A percentile compares a stretch with the other conserved stretches of the same genome.
Conservation (phyloP, 2,329 filamentous ascomycete species). For the Camillea tinctor region DNA sequence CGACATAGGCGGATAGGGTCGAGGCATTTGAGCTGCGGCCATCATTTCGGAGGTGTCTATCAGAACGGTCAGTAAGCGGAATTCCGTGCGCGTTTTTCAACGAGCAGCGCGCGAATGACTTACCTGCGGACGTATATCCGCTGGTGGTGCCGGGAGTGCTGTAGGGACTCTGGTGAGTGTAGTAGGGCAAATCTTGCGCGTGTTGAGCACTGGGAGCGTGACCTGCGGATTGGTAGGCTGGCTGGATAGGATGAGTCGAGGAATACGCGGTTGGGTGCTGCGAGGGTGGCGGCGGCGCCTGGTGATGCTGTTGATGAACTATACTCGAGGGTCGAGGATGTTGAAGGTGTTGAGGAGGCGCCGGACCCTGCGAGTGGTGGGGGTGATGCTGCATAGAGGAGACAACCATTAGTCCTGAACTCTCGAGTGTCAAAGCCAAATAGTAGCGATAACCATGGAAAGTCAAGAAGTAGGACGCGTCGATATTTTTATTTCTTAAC, state of each 20-base stretch:
- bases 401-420: constrained; percentile 55
- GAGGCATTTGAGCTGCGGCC: constrained; percentile 67
- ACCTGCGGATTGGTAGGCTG: constrained; percentile 66
- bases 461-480: constrained; percentile 45
- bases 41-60: constrained; percentile 64
- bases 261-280: constrained; percentile 68
- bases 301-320: constrained; percentile 72
- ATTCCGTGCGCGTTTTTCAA: constrained; percentile 2
- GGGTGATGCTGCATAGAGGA: constrained; percentile 72
- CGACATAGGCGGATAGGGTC: constrained; percentile 80
- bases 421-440: constrained; percentile 30
- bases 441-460: constrained; percentile 39
- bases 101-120: constrained; percentile 38
- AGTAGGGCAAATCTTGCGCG: constrained; percentile 70
- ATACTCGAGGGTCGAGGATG: constrained; percentile 70
- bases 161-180: constrained; percentile 78
- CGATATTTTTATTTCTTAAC: constrained; percentile 49
- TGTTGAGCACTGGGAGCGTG: constrained; percentile 62
- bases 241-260: constrained; percentile 62
- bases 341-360: constrained; percentile 64
- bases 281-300: constrained; percentile 58
- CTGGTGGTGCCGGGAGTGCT: constrained; percentile 77
- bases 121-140: constrained; percentile 85
- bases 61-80: constrained; percentile 17
- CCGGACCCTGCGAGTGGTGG: constrained; percentile 72